Conservation (phyloP, 768 basidiomycete species). For the Kwoniella sp. region DNA sequence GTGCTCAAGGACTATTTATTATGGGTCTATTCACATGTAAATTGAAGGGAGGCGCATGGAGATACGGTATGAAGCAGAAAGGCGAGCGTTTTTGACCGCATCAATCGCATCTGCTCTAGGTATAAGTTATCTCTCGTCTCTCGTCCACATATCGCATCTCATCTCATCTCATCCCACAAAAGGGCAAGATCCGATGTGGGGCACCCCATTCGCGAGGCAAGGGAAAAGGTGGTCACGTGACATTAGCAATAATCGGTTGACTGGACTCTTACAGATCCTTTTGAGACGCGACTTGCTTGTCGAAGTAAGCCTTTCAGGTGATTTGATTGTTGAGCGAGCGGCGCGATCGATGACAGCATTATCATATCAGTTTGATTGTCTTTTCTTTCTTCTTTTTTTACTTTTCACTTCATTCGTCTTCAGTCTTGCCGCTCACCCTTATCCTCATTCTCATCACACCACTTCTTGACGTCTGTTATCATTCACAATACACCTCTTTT, state of each 20-base stretch:
- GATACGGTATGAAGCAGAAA: too few species aligned
- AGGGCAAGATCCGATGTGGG: background rate
- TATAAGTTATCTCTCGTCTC: too few species aligned
- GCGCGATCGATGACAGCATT: slow-evolving; percentile 1
- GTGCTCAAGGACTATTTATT: too few species aligned
- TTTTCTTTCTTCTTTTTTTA: slow-evolving; percentile 4
- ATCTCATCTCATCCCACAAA: background rate
- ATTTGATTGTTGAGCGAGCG: background rate
- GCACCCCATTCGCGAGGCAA: too few species aligned
- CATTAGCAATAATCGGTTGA: background rate
- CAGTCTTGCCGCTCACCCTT: background rate
- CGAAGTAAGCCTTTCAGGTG: background rate
- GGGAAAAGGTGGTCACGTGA: background rate
- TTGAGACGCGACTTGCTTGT: slow-evolving; percentile 28
- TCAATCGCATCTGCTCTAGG: too few species aligned
- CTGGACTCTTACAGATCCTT: background rate
- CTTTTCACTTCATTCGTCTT: background rate
- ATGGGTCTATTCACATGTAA: too few species aligned
- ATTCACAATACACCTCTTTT: background rate
- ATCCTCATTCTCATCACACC: background rate
- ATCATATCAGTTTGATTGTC: too few species aligned
- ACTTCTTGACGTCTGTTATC: background rate
- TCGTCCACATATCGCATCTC: background rate
- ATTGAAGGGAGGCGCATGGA: too few species aligned
- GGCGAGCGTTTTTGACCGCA: too few species aligned